Base-by-base conservation (phyloP, 768 basidiomycete genomes). In the Rhodotorula paludigena region DNA sequence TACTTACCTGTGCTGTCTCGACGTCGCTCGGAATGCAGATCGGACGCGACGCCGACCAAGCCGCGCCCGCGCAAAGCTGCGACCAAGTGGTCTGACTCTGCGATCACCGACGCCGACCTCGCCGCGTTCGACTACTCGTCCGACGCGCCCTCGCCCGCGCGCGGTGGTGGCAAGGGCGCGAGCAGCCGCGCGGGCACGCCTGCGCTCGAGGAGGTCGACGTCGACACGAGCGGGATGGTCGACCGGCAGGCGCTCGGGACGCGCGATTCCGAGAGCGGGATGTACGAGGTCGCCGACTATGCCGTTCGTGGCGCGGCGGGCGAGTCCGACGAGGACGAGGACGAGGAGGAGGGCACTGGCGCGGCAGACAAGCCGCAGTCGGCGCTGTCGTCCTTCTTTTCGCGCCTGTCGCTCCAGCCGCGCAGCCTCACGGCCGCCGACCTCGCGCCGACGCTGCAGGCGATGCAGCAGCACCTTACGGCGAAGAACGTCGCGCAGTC, bases 381-480 rank as follows among this genome's bases (percentile, higher is more conserved):
- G 6, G 55, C 56, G 5, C 64, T 69, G 52, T 63, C 68, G 14
- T 32, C 42, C 38, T 69, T 75, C 60, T 70, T 71, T 57, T 67
- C 73, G 30, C 63, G 74, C n/a, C 59, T 73, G 41, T 61, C 71
- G 7, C 44, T 58, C 38, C 60, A 45, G 35, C 53, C 58, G 2
- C 52, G 61, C 0, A 81, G 86, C 4, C 80, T 99, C 62, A 88
- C 88, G 2, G 84, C 89, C 62, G 82, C 85, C 45, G 94, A 98
- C 77, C 78, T 98, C 60, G 84, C 85, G 72, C 94, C 94, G 14
- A 89, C 94, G 1, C 77, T 98, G 52, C 88, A 88, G 57, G 89
- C 86, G 25, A 98, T 98, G 92, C 92, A 94, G 78, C 90, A 93
- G 68, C 94, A 97, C 78, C 82, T 99, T 52, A 97, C 97, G 92